These are phyloP conservation scores for Phytopythium kandeliae DNA, from an alignment of 352 stramenopile species.

Conservation along the genomic window DNA sequence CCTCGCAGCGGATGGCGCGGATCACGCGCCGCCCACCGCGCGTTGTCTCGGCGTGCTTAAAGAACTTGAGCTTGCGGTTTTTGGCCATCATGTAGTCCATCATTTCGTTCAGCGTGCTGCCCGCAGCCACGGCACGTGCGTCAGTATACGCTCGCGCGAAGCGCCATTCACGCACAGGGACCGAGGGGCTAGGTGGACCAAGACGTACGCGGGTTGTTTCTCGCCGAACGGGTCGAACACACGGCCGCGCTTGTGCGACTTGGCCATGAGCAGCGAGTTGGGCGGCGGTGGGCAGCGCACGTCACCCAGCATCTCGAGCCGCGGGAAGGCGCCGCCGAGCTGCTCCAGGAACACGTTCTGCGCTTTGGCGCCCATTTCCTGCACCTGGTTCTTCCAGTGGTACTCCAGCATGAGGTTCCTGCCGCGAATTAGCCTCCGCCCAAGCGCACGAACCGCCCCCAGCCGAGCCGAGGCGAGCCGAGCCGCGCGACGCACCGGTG, in stretches of 20 bases:
- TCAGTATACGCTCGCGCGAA: no score
- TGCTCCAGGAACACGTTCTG: conserved; percentile 81
- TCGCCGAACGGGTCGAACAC: conserved; percentile 83
- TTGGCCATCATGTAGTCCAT: conserved; percentile 89
- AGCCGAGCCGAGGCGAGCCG: no score
- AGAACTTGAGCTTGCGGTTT: conserved; percentile 87
- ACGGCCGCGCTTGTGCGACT: conserved; percentile 74
- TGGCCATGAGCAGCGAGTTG: conserved; percentile 70
- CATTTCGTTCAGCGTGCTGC: conserved; percentile 79
- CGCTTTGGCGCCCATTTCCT: conserved; percentile 80
- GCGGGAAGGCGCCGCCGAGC: conserved; percentile 57
- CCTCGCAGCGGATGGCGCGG: conserved; percentile 80
- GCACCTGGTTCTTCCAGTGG: conserved; percentile 86
- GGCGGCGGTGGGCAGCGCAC: conserved; percentile 64
- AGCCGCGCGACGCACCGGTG: conserved; percentile 63
- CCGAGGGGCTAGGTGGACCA: no score
- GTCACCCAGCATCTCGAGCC: conserved; percentile 80
- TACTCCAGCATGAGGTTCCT: conserved; percentile 88
- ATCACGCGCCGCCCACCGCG: conserved; percentile 81
- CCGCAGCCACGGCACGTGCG: no score
- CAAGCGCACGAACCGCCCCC: no score
- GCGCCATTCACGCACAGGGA: no score
- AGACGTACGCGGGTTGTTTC: conserved; percentile 64
- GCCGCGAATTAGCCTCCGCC: no score
- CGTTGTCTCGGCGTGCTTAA: conserved; percentile 83